These are phyloP conservation scores for Gloeopeniophorella convolvens DNA, from an alignment of 768 basidiomycete species.

Conservation along the genomic window DNA sequence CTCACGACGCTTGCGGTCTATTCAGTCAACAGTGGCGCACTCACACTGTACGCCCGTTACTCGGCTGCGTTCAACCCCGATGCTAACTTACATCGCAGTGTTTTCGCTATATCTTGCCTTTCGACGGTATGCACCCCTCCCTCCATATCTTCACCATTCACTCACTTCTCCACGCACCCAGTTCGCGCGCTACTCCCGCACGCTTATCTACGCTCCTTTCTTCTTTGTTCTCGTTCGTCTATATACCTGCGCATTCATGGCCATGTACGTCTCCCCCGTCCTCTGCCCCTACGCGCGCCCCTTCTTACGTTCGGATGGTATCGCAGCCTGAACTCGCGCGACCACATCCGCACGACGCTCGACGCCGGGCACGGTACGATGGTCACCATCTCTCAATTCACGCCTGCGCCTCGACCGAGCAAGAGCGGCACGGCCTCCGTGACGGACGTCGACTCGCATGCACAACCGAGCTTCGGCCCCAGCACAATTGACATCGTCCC, in stretches of 20 bases:
- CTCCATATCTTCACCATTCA: too few species aligned
- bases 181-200: not conserved
- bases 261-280: not conserved
- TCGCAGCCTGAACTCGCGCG: slow-evolving; percentile 1
- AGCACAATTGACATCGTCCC: not conserved
- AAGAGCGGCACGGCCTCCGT: not conserved
- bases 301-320: too few species aligned
- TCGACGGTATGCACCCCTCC: not conserved
- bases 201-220: slow-evolving; percentile 3
- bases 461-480: not conserved
- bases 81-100: not conserved
- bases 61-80: not conserved
- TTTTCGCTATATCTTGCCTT: slow-evolving; percentile 1
- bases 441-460: not conserved
- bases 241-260: slow-evolving; percentile 1
- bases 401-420: not conserved
- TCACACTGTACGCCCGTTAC: not conserved
- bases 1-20: not conserved
- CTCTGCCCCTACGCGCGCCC: not conserved
- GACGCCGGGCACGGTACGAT: not conserved
- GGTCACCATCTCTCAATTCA: not conserved
- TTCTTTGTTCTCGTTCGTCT: not conserved
- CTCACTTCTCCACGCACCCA: not conserved
- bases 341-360: not conserved
- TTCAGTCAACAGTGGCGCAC: not conserved